phyloP scores from a whole-genome alignment of 2,329 filamentous ascomycete species.

The Epichloe uncinata region DNA sequence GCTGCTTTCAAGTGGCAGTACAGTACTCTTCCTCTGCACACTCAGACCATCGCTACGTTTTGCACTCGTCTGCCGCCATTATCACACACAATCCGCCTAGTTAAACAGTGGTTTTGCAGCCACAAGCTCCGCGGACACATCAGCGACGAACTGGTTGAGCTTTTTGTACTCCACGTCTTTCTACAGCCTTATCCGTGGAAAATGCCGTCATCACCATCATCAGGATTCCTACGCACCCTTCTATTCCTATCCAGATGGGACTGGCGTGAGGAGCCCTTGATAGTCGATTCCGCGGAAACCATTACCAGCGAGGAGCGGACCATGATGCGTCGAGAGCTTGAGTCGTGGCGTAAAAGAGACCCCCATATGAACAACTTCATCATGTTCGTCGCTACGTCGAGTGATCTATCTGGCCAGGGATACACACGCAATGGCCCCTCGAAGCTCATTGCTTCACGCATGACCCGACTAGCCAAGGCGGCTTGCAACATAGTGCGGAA shows the following conservation, averaged over 20 bases:
- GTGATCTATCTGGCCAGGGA: conserved; percentile 63
- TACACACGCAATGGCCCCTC: conserved; percentile 64
- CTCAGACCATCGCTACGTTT: conserved; percentile 65
- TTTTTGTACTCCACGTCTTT: conserved; percentile 68
- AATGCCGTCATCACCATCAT: conserved; percentile 59
- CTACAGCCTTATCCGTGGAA: conserved; percentile 71
- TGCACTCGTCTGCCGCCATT: conserved; percentile 70
- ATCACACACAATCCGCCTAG: conserved; percentile 68
- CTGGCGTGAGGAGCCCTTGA: conserved; percentile 71
- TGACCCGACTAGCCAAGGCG: conserved; percentile 69
- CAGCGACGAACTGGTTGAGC: conserved; percentile 68
- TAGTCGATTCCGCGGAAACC: conserved; percentile 56
- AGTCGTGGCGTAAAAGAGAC: conserved; percentile 77
- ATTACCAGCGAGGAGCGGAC: conserved; percentile 48
- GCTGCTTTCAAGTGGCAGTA: conserved; percentile 59
- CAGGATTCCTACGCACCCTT: conserved; percentile 71
- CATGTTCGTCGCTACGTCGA: conserved; percentile 67
- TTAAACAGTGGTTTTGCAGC: conserved; percentile 78
- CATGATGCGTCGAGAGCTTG: conserved; percentile 56
- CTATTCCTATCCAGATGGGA: conserved; percentile 78
- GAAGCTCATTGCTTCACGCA: conserved; percentile 70
- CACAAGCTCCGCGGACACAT: conserved; percentile 73
- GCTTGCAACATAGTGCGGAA: conserved; percentile 50
- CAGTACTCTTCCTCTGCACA: conserved; percentile 61
- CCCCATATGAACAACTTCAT: conserved; percentile 74